phyloP scores from a whole-genome alignment of 371 early-diverging fungal species.

The Mortierella polycephala region DNA sequence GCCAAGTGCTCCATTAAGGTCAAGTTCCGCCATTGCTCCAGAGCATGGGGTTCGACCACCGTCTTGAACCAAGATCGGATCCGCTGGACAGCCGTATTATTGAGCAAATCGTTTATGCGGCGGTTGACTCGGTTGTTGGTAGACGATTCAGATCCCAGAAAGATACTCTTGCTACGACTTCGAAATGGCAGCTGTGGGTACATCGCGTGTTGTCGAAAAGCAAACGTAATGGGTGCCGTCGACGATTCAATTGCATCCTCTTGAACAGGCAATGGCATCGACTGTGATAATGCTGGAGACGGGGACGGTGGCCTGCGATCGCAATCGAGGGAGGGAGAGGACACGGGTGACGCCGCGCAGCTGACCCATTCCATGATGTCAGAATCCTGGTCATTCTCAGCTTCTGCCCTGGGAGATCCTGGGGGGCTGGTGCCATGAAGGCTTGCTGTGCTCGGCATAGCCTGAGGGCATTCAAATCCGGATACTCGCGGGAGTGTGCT shows the following conservation, averaged over 20 bases:
- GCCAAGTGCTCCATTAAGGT: conserved; percentile 9
- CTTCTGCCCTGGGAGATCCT: not conserved
- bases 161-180: conserved; percentile 31
- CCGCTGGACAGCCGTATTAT: conserved; percentile 31
- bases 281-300: not conserved
- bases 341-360: conserved; percentile 20
- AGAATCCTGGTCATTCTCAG: not conserved
- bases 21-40: conserved; percentile 35
- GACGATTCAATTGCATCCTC: not conserved
- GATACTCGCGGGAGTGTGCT: not conserved
- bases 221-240: not conserved
- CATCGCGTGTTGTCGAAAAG: conserved; percentile 25
- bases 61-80: conserved; percentile 31
- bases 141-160: conserved; percentile 12
- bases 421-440: not conserved
- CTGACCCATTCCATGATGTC: conserved; percentile 25
- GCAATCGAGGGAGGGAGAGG: not conserved
- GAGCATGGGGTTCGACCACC: conserved; percentile 28
- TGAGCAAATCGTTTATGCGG: conserved; percentile 21
- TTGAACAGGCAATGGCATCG: not conserved
- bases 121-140: conserved; percentile 10
- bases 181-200: conserved; percentile 20
- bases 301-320: not conserved
- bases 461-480: too few relatives aligned
- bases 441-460: too few relatives aligned